phyloP scores from a whole-genome alignment of 2,329 filamentous ascomycete species.

The Dactylellina drechsleri region DNA sequence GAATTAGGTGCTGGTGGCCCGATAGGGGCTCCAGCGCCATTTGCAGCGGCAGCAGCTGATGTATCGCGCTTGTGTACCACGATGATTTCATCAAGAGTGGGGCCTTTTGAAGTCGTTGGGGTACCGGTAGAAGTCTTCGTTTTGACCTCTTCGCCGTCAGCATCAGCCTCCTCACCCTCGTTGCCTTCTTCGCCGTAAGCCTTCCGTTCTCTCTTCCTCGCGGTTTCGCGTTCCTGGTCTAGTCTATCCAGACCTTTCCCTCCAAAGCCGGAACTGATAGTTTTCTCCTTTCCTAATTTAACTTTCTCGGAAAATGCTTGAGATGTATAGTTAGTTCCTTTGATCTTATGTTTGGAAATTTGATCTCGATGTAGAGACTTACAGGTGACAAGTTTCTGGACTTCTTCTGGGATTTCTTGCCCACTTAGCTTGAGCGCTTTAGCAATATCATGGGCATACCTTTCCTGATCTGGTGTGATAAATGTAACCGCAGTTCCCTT shows the following conservation, averaged over 20 bases:
- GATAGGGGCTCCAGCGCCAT: conserved; percentile 22
- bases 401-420: conserved; percentile 78
- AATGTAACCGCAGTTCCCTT: conserved; percentile 95
- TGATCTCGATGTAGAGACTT: conserved; percentile 28
- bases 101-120: conserved; percentile 63
- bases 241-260: conserved; percentile 92
- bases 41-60: conserved; percentile 67
- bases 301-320: conserved; percentile 83
- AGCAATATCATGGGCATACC: conserved; percentile 85
- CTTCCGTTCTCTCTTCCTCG: conserved; percentile 85
- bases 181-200: conserved; percentile 88
- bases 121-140: conserved; percentile 60
- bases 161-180: conserved; percentile 76
- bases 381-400: conserved; percentile 69
- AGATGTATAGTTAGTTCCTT: conserved; percentile 6
- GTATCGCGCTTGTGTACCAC: conserved; percentile 73
- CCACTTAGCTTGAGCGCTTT: conserved; percentile 94
- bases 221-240: conserved; percentile 88
- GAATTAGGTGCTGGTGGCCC: conserved; percentile 66
- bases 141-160: conserved; percentile 61
- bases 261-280: conserved; percentile 84
- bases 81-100: conserved; percentile 73
- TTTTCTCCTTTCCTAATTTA: conserved; percentile 89
- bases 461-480: conserved; percentile 88
- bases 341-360: conserved; percentile 59